phyloP scores from a whole-genome alignment of 495 filamentous ascomycete genomes.

The Aspergillus panamensis region DNA sequence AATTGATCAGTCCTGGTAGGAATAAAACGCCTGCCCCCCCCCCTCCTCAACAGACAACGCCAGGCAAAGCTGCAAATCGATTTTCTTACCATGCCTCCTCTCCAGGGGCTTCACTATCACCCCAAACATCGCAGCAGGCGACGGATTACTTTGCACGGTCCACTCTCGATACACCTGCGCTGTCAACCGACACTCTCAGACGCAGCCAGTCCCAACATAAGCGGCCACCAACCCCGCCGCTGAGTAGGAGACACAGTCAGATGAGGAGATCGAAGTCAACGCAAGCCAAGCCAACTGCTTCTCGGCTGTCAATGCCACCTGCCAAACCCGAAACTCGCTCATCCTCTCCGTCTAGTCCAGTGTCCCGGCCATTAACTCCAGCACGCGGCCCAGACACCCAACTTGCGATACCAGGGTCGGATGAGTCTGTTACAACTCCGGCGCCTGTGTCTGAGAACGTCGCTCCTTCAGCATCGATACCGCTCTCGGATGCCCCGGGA shows the following conservation, averaged over 20 bases:
- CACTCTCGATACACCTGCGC: conserved; percentile 17
- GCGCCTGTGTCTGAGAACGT: conserved; percentile 7
- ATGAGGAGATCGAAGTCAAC: conserved; percentile 42
- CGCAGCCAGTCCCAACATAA: conserved; percentile 42
- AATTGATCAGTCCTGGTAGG: conserved; percentile 50
- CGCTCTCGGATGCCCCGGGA: background rate
- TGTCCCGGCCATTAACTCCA: conserved; percentile 22
- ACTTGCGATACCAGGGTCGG: background rate
- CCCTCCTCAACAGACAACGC: conserved; percentile 27
- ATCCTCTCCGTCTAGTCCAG: conserved; percentile 36
- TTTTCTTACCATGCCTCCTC: conserved; percentile 31
- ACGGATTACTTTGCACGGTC: conserved; percentile 33
- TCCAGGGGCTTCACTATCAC: conserved; percentile 22
- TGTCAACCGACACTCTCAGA: conserved; percentile 27
- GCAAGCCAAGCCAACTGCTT: conserved; percentile 31
- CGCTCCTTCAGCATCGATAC: conserved; percentile 1
- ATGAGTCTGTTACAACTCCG: conserved; percentile 4
- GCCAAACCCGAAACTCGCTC: conserved; percentile 25
- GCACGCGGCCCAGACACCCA: conserved; percentile 20
- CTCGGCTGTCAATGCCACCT: conserved; percentile 32
- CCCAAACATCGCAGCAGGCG: conserved; percentile 28
- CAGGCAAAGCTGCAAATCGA: conserved; percentile 27
- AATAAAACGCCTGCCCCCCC: conserved; percentile 25
- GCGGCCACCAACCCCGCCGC: conserved; percentile 49
- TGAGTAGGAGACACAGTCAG: conserved; percentile 48